Base-by-base conservation (phyloP, 176 grass and related monocot genomes). In the Otatea glauca region DNA sequence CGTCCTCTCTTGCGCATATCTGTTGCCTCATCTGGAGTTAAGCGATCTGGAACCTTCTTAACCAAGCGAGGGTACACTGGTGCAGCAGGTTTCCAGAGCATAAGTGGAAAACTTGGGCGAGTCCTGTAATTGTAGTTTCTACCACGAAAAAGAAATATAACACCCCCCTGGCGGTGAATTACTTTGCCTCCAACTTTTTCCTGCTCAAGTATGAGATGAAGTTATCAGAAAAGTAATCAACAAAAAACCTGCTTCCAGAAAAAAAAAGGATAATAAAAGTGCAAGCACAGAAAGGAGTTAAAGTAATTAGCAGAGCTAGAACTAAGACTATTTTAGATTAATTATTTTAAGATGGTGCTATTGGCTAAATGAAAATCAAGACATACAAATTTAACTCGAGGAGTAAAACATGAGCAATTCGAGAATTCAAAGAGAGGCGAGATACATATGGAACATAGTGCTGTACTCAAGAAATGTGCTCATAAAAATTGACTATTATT, bases 151-250 rank as follows among this genome's bases (percentile, higher is more conserved):
- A 98, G 89, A 79, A 90, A 94, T 83, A 98, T 85, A 60, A 92
- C 85, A 68, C 95, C 95, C 39, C 92, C 95, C 78, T 88, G 83
- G 15, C 85, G 75, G 61, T 95, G 80, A 88, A 98, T 94, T 70
- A 98, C 81, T 88, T 93, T 93, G 48, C 95, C 95, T 84, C 95
- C 92, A 76, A 92, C 88, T 80, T 92, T 93, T 83, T 93, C 95
- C 95, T 98, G 82, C 86, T 50, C 17, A 70, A 27, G 44, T 86
- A 82, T 70, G 60, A n/a, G 37, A 44, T 34, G 59, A 86, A 55
- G 54, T 76, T 62, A 54, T 81, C 39, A 71, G 43, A 24, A 44
- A 78, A 78, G 38, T 21, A 70, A 35, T 70, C 5, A 25, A 39
- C 45, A 68, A n/a, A 61, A 34, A 82, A 32, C 21, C n/a, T 32